Evolutionary conservation across 768 basidiomycete genomes (phyloP), one percentile per base, ranked within the genome.

Genomic region (Hygrophoropsis aurantiaca): DNA sequence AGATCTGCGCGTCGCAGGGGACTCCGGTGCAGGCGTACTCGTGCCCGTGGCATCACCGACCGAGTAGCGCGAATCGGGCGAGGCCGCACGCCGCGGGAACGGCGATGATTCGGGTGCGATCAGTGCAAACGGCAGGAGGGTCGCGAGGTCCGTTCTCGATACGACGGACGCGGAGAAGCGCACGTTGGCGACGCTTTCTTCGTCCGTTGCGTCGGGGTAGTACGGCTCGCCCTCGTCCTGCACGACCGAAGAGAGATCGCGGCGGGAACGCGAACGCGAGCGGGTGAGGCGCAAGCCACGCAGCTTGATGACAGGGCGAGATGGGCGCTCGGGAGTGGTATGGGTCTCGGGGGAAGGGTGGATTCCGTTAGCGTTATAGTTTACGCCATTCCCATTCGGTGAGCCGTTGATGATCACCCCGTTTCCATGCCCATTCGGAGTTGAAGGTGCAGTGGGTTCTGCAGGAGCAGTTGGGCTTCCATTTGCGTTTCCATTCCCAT

Each of bases 221-320:
- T 41, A 74, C 6, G 85, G 84, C 55, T 78, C 79, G 52, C 74
- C 77, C 30, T 75, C 74, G 52, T 84, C 82, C 37, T 76, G 73
- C 13, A 77, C 80, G 38, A 74, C 78, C 55, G 78, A 67, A 24
- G 80, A 78, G 11, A 87, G 71, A 51, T 87, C 85, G 35, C 84
- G 77, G 38, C 87, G 83, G 40, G 89, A 84, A 38, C 86, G 81
- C 27, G 88, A 90, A 20, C 83, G 81, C 20, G 87, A 87, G 25
- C 83, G 79, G 37, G 77, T 62, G 6, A 74, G 62, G 19, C 81
- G 82, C 19, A 48, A 16, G 34, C 56, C 60, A 46, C 56, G 66
- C 42, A 89, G 73, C 64, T 85, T 90, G 67, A 92, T 87, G 30
- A 91, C 82, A 1, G 84, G 75, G n/a, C 90, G 82, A 9, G 87